Base-by-base conservation (phyloP, 78 protist species). In the Creolimax fragrantissima region DNA sequence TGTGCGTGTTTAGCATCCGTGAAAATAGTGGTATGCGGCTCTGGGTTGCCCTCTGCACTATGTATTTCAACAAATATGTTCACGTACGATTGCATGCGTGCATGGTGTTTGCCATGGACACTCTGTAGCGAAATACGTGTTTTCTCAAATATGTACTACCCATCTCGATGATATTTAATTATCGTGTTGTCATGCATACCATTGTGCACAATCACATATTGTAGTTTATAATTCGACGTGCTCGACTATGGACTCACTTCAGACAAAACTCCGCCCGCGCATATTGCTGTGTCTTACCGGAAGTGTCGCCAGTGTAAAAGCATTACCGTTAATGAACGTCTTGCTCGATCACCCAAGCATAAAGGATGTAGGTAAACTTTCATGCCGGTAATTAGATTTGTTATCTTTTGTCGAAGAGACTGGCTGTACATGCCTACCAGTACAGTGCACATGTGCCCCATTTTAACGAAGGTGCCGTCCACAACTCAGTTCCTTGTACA, bases 291-390 rank as follows among this genome's bases (percentile, higher is more conserved):
- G 93, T 7, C 88, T 95, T 0, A 95, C 95, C 2, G 96, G 96
- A 37, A 92, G 94, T 95, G 96, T 95, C 24, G 96, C 96, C 35
- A 89, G 95, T 3, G 92, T 95, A n/a, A 95, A 95, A 84, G 93
- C 86, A 32, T n/a, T 3, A 42, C 88, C 45, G 74, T 85, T 95
- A 11, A 42, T 92, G 2, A 89, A 81, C 24, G 83, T n/a, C 5
- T 58, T 89, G 44, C 24, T 3, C 6, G 43, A 11, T 7, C n/a
- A 66, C 66, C 93, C 88, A 67, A 92, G 88, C 37, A 32, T 88
- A 3, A 6, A 74, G 42, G 11, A 11, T 24, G 85, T 6, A 3
- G 11, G 89, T 83, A 4, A 4, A 47, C 74, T 47, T 32, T 58
- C 74, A 58, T 58, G 74, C 24, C n/a, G n/a, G n/a, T n/a, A n/a